Evolutionary conservation across 169 alveolate species (phyloP), one percentile per base, ranked within the genome.

Genomic region (Plasmodium gallinaceum): DNA sequence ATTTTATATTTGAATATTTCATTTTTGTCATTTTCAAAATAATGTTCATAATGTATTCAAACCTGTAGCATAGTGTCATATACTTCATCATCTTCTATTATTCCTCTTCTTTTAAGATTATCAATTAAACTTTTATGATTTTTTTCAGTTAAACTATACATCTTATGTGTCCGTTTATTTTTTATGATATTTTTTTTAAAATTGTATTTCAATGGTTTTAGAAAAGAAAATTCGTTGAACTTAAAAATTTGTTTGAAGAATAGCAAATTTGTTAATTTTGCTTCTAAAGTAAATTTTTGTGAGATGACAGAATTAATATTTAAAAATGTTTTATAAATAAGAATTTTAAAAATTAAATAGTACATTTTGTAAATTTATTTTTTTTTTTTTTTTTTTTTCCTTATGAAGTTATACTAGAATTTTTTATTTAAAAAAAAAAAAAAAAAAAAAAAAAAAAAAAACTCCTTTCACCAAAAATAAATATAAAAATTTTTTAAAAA

Each of bases 61-160:
- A 80, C 92, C 92, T 85, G 92, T 85, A 85, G 39, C 92, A 85
- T 85, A 3, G 92, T 85, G 10, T 85, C 45, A 45, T 85, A 85
- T 22, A 85, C 92, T 9, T 85, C 92, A n/a, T 85, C 92, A 70
- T 85, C 92, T 48, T 85, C 92, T 26, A 85, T 85, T 58, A 85
- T 70, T 60, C 92, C 92, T 10, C 92, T 69, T 4, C 46, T 51
- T 54, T 85, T 85, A 24, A 85, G 71, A 57, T 64, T 85, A 32
- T 85, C 86, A 62, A 85, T 54, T 70, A 85, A 85, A 22, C 69
- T 54, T 64, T 60, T 85, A 43, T 85, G 92, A 54, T 51, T 76
- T 3, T 76, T 48, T 42, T 64, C 89, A n/a, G 45, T 65, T 48
- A 76, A 18, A 7, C 58, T 65, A 52, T 76, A 76, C 89, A 76